phyloP scores from a whole-genome alignment of 768 basidiomycete genomes.

The Macrolepiota albuminosa region DNA sequence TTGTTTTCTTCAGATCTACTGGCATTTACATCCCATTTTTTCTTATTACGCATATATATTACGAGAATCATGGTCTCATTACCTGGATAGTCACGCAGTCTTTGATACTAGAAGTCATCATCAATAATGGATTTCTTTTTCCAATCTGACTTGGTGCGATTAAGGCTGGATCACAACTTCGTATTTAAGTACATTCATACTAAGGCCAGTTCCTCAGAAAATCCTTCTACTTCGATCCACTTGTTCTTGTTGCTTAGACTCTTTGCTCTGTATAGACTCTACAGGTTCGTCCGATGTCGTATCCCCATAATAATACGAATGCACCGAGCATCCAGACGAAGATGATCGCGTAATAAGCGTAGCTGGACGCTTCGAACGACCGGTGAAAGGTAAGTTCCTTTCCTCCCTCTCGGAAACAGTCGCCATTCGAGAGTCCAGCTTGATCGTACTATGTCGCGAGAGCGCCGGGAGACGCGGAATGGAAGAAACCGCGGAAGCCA shows the following conservation, averaged over 20 bases:
- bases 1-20: not conserved
- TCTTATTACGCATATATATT: not conserved
- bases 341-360: constrained; percentile 8
- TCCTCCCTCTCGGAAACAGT: constrained; percentile 8
- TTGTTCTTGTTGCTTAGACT: not conserved
- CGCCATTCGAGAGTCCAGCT: constrained; percentile 1
- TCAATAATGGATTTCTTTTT: not conserved
- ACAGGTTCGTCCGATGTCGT: not conserved
- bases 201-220: not conserved
- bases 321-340: constrained; percentile 15
- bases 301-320: constrained; percentile 9
- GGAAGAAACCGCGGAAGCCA: constrained; percentile 14
- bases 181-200: not conserved
- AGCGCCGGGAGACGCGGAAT: constrained; percentile 13
- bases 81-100: not conserved
- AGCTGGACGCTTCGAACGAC: not conserved
- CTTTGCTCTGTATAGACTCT: not conserved
- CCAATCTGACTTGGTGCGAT: no score
- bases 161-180: not conserved
- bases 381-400: not conserved
- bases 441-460: constrained; percentile 16
- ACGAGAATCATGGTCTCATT: not conserved
- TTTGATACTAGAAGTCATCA: not conserved
- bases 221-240: not conserved
- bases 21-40: not conserved